Evolutionary conservation across 2,329 filamentous ascomycete genomes (phyloP).

Genomic region (Ramichloridium luteum): DNA sequence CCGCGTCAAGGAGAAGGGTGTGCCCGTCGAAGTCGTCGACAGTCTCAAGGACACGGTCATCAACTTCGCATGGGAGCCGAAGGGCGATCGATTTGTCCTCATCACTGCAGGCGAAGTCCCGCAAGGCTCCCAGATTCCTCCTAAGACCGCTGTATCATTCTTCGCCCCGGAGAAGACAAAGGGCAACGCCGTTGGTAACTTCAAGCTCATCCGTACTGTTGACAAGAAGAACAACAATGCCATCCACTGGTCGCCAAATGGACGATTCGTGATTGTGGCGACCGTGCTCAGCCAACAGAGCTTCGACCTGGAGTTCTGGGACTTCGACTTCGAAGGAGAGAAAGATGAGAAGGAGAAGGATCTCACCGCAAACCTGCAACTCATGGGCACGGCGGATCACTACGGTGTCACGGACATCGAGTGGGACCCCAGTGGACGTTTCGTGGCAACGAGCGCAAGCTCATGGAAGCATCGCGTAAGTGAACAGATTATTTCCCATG

Average conservation of each 20-base stretch:
- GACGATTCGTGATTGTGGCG: conserved; percentile 87
- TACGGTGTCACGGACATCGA: conserved; percentile 97
- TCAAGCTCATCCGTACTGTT: conserved; percentile 86
- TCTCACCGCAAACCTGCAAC: conserved; percentile 81
- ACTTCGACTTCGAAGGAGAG: conserved; percentile 95
- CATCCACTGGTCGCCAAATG: conserved; percentile 97
- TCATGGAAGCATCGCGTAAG: conserved; percentile 92
- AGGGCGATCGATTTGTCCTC: conserved; percentile 91
- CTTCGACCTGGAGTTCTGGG: conserved; percentile 94
- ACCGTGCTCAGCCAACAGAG: conserved; percentile 86
- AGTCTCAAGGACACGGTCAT: conserved; percentile 97
- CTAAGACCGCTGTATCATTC: conserved; percentile 91
- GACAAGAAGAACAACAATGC: conserved; percentile 99
- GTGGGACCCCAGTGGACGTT: conserved; percentile 94
- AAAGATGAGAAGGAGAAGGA: conserved; percentile 85
- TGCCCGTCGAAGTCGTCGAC: conserved; percentile 95
- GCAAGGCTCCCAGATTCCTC: conserved; percentile 65
- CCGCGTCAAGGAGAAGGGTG: conserved; percentile 92
- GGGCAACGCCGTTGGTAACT: conserved; percentile 70
- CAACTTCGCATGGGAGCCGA: conserved; percentile 99
- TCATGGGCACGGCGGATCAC: conserved; percentile 89
- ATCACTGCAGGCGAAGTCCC: conserved; percentile 85
- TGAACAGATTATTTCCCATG: too few relatives aligned
- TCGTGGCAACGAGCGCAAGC: conserved; percentile 83
- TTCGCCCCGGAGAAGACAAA: conserved; percentile 95